Percentiles rank a stretch among this genome's conserved stretches.
Evolutionary conservation across 73 alveolate species (phyloP).

Genomic region (Paramecium sonneborni): DNA sequence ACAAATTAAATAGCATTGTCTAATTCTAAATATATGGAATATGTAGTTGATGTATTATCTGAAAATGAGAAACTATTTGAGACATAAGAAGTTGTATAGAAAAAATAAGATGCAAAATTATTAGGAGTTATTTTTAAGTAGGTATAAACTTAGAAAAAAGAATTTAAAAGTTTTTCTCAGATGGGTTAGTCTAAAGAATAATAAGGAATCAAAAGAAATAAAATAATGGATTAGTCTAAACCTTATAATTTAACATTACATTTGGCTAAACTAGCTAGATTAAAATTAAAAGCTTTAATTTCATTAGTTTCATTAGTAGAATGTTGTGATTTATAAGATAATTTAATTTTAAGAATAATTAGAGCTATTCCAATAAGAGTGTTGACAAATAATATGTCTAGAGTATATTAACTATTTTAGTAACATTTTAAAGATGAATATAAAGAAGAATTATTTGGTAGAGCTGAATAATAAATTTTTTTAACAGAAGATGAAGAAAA

Average conservation of each 20-base stretch:
- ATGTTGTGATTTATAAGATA: constrained; percentile 61
- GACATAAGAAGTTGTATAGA: neutral
- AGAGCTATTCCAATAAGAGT: constrained; percentile 66
- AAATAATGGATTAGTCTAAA: neutral
- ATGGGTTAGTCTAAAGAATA: neutral
- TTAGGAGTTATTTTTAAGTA: neutral
- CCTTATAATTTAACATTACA: neutral
- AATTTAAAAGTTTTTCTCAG: neutral
- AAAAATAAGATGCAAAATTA: neutral
- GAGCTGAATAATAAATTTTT: neutral
- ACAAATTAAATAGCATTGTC: constrained; percentile 50
- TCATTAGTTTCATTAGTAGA: constrained; percentile 66
- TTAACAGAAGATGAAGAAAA: neutral
- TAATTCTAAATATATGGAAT: constrained; percentile 63
- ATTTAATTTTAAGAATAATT: constrained; percentile 49
- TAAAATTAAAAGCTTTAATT: constrained; percentile 62
- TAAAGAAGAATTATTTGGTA: constrained; percentile 42
- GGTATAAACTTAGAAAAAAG: neutral
- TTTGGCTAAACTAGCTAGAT: constrained; percentile 57
- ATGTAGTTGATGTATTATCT: constrained; percentile 33
- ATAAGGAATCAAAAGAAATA: neutral
- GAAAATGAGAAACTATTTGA: constrained; percentile 57
- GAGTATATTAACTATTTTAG: constrained; percentile 40
- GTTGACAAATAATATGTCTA: constrained; percentile 51
- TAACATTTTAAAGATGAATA: constrained; percentile 53